Base-by-base conservation (phyloP, 106 monocot genomes). In the Dioscorea alata region DNA sequence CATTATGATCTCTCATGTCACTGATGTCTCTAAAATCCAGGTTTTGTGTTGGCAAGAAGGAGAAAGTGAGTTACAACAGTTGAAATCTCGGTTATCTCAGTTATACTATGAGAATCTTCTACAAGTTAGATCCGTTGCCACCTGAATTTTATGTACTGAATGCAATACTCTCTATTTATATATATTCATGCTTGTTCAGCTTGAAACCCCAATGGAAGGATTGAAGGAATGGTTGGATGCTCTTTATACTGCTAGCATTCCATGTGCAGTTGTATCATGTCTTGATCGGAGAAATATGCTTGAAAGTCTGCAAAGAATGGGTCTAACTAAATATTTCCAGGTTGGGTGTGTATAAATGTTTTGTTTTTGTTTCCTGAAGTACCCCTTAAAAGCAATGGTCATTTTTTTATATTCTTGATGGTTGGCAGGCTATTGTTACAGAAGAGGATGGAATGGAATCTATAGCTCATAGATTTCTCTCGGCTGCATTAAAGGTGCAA, bases 401-500 rank as follows among this genome's bases (percentile, higher is more conserved):
- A 54, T 8, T 16, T 19, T 19, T 13, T 54, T 54, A 18, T 19
- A 18, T 54, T 57, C 50, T 13, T 71, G 66, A 13, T 71, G 70
- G 19, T n/a, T 33, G 67, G 15, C 59, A 99, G 97, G 97, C 86
- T 32, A 69, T 90, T 66, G 92, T 99, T 24, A 78, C 87, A 9
- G 92, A 99, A 51, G 97, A 93, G 73, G 97, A 99, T 79, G 97
- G 87, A 57, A 99, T 99, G 97, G 97, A 99, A 48, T 99, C 97
- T n/a, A 99, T 90, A 61, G 92, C 92, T 76, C 89, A 99, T 80
- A 84, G 87, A 80, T 90, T 90, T 81, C 90, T 99, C 33, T 92
- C 97, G 21, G 92, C 97, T 75, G 87, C 97, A 63, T 57, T 99
- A 48, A 99, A 99, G 92, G 97, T 93, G 68, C 42, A 59, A 34